Base-by-base conservation (phyloP, 2,329 filamentous ascomycete genomes). In the Sclerotinia minor region DNA sequence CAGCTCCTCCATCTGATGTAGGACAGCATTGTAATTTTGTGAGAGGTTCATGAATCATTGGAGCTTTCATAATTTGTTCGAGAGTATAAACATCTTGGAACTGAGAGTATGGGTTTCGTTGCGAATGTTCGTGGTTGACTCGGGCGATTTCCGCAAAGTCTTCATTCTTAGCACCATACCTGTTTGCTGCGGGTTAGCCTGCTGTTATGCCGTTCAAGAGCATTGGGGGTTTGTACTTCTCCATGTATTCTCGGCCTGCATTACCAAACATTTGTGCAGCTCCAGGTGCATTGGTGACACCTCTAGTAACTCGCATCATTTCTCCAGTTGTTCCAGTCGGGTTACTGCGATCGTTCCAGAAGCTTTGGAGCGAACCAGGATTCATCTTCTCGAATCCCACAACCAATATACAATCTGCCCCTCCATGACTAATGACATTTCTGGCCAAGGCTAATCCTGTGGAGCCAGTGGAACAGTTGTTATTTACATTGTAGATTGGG, bases 1-100 rank as follows among this genome's bases (percentile, higher is more conserved):
- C 93, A 0, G 93, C 94, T 58, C 89, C 92, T 60, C 94, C 94
- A 79, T 98, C 95, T 0, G 92, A 96, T 0, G 94, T 98, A 1
- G 95, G 94, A 80, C 94, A 97, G 85, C 94, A 98, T 82, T 98
- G 95, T n/a, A 98, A 88, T 81, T 97, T 98, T 68, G 95, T 98
- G 67, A 98, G 85, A 21, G 94, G 94, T 72, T 87, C 87, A 80
- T 92, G 88, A 79, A 98, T 92, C 84, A 88, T 91, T 69, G 92
- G 83, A 0, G 92, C 82, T 49, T 89, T 83, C 77, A 92, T 79
- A 77, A 98, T 84, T 80, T 98, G 89, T 44, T 97, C 91, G 52
- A 89, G 87, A 0, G 91, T 91, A 82, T 98, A 98, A 77, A 94
- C 92, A 76, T 96, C 87, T 76, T 90, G 90, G 84, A 99, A 98